Conservation (phyloP, 495 filamentous ascomycete genomes). For the Aspergillus steynii region DNA sequence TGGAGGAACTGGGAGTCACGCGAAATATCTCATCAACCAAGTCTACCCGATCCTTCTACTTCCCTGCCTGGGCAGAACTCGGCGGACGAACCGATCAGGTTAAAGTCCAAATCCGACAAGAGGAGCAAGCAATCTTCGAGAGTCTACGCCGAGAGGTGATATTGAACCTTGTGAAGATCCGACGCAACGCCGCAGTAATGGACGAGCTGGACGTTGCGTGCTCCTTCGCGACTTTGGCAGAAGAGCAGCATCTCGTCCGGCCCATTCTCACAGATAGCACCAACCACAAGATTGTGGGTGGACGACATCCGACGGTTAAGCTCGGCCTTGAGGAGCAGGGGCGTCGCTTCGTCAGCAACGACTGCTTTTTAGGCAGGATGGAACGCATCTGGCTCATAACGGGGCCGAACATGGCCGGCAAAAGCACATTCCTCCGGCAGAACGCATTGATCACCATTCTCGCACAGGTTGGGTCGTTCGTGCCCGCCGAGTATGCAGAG, state of each 20-base stretch:
- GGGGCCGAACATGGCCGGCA: conserved; percentile 98
- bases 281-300: conserved; percentile 70
- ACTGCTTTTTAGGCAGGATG: conserved; percentile 71
- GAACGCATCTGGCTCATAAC: conserved; percentile 87
- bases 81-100: conserved; percentile 72
- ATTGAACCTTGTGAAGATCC: conserved; percentile 73
- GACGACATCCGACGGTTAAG: conserved; percentile 88
- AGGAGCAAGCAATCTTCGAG: conserved; percentile 75
- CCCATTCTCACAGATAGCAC: conserved; percentile 64
- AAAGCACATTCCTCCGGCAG: conserved; percentile 91
- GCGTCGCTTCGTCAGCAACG: conserved; percentile 80
- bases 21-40: conserved; percentile 74
- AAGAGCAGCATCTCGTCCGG: conserved; percentile 69
- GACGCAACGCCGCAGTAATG: conserved; percentile 82
- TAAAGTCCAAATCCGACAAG: conserved; percentile 71
- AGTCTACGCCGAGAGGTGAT: conserved; percentile 73
- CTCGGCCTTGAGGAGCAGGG: conserved; percentile 76
- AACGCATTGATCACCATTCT: conserved; percentile 93
- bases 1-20: conserved; percentile 48
- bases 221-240: conserved; percentile 76
- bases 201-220: conserved; percentile 90
- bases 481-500: conserved; percentile 81
- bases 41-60: conserved; percentile 80
- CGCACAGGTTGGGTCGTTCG: conserved; percentile 88
- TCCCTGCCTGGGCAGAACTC: conserved; percentile 78